Evolutionary conservation across 2,329 filamentous ascomycete genomes (phyloP).

Genomic region (Stagonosporopsis tanaceti): DNA sequence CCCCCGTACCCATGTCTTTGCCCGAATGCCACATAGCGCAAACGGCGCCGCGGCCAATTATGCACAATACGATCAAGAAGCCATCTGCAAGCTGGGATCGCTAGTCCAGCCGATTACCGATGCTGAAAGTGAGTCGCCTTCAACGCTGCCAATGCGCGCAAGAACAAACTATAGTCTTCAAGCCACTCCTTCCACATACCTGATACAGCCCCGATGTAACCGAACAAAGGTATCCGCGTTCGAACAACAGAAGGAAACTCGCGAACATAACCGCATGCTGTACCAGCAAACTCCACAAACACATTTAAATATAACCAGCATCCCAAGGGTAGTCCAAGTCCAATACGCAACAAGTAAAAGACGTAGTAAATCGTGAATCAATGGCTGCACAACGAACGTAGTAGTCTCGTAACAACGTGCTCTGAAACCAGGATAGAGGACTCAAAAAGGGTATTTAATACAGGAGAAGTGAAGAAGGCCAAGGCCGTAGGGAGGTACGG

Average conservation of each 20-base stretch:
- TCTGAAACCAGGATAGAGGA: constrained; percentile 20
- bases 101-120: constrained; percentile 3
- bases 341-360: constrained; percentile 30
- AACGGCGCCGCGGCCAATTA: constrained; percentile 3
- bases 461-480: constrained; percentile 40
- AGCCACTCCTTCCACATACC: constrained; percentile 25
- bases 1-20: constrained; percentile 11
- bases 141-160: constrained; percentile 15
- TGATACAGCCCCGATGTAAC: constrained; percentile 33
- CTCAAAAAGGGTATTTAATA: constrained; percentile 44
- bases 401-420: constrained; percentile 28
- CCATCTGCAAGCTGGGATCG: constrained; percentile 1
- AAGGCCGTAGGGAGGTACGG: constrained; percentile 14
- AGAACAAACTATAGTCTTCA: constrained; percentile 20
- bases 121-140: constrained; percentile 2
- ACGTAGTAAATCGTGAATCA: constrained; percentile 39
- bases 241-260: constrained; percentile 12
- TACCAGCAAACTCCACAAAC: constrained; percentile 30
- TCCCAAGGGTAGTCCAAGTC: constrained; percentile 31
- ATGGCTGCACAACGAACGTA: constrained; percentile 39
- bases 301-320: constrained; percentile 31
- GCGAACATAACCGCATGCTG: constrained; percentile 17
- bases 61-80: constrained; percentile 26
- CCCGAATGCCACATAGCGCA: constrained; percentile 19
- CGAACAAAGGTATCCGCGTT: constrained; percentile 46